phyloP scores from a whole-genome alignment of 352 stramenopile genomes.

The Pythium graminicola region DNA sequence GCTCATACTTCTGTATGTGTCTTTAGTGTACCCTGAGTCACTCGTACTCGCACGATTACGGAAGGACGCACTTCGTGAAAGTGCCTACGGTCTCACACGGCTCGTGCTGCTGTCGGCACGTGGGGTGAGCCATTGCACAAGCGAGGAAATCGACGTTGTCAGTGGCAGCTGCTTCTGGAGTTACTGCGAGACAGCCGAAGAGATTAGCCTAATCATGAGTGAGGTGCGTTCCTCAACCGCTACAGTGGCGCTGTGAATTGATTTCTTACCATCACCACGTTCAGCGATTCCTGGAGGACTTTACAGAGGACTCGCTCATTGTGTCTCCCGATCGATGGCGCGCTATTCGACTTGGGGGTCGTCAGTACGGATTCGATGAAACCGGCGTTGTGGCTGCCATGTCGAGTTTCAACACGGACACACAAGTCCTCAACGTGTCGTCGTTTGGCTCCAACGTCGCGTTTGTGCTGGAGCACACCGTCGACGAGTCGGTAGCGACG shows the following conservation, averaged over 20 bases:
- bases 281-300: slow-evolving; percentile 50
- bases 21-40: slow-evolving; percentile 62
- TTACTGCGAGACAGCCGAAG: slow-evolving; percentile 79
- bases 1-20: neutral
- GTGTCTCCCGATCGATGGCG: slow-evolving; percentile 81
- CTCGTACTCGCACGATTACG: slow-evolving; percentile 70
- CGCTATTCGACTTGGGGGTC: slow-evolving; percentile 77
- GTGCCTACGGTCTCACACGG: slow-evolving; percentile 73
- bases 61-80: slow-evolving; percentile 66
- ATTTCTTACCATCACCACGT: neutral
- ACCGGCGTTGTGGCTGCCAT: slow-evolving; percentile 82
- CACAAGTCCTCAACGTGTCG: slow-evolving; percentile 82
- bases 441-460: slow-evolving; percentile 79
- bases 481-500: slow-evolving; percentile 63
- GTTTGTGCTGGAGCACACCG: slow-evolving; percentile 74
- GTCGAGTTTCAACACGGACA: slow-evolving; percentile 72
- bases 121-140: neutral
- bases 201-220: slow-evolving; percentile 77
- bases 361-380: slow-evolving; percentile 79
- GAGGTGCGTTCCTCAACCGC: slow-evolving; percentile 24
- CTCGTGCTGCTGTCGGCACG: slow-evolving; percentile 50
- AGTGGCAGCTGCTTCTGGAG: slow-evolving; percentile 61
- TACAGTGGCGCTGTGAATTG: too few relatives aligned
- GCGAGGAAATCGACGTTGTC: neutral
- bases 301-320: slow-evolving; percentile 67